Base-by-base conservation (phyloP, 2,329 filamentous ascomycete species). In the Verticillium albo-atrum region DNA sequence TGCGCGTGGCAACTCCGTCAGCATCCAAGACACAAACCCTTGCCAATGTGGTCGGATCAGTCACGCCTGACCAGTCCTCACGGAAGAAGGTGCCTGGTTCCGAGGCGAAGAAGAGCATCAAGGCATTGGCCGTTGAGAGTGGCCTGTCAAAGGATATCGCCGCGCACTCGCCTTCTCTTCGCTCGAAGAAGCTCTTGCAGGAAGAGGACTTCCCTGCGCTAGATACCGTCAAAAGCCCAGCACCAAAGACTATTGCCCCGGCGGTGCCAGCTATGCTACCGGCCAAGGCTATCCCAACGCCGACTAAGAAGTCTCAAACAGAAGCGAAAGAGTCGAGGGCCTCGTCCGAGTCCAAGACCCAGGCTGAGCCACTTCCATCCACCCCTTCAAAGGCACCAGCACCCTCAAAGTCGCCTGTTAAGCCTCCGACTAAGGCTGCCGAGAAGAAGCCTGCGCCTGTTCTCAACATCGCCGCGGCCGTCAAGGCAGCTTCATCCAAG, bases 201-300 rank as follows among this genome's bases (percentile, higher is more conserved):
- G 82, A 86, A 26, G 84, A 88, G 65, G 85, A 89, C 64, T 89
- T 88, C 65, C 86, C 86, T 12, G 80, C 84, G 3, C 73, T 88
- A 6, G 77, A 82, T 61, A 74, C 81, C 10, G 72, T 77, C 25
- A 80, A 77, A 20, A 47, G 26, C n/a, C 27, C 27, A 7, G 34
- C 42, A 61, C 60, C 68, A 9, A 70, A 71, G 51, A 74, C 76
- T 37, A 54, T 23, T 6, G 65, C 72, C 3, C 71, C 73, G 0
- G 70, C 68, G 1, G 62, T 72, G 23, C 66, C 74, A 3, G 67
- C 75, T 1, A 76, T 73, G 12, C 71, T 74, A 1, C 70, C 70
- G 1, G 68, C 73, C 6, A 75, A 70, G 57, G 68, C 68, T 55
- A 71, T 72, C 51, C 71, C 72, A 3, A 68, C 71, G 50, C 64